A percentile compares a stretch with the other conserved stretches of the same genome.
These are phyloP conservation scores for Acaromyces ingoldii DNA, from an alignment of 1,284 basidiomycete genomes.

Conservation along the genomic window DNA sequence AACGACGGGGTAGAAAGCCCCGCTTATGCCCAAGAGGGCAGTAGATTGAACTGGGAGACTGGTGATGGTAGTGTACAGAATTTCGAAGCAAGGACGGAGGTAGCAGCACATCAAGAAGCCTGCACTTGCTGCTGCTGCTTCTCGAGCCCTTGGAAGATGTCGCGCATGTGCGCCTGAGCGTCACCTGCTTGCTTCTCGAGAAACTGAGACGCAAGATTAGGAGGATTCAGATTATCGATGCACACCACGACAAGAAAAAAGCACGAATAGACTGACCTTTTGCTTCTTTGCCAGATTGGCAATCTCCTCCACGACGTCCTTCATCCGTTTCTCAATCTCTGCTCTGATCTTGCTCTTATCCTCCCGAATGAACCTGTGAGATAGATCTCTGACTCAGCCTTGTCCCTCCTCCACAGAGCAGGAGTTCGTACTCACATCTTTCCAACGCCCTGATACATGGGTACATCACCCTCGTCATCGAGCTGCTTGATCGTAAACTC, in stretches of 20 bases:
- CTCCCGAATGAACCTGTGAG: not conserved
- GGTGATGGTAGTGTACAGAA: too few species aligned
- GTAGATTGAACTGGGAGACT: too few species aligned
- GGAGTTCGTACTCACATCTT: conserved; percentile 18
- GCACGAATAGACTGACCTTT: too few species aligned
- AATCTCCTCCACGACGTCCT: conserved; percentile 1
- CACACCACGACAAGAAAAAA: too few species aligned
- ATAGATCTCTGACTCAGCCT: not conserved
- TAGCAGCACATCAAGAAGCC: too few species aligned
- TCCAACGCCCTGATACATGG: conserved; percentile 12
- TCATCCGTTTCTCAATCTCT: not conserved
- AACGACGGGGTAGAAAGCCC: too few species aligned
- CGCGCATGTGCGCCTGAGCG: conserved; percentile 11
- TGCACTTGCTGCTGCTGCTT: conserved; percentile 1
- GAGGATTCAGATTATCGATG: too few species aligned
- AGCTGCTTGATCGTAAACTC: conserved; percentile 11
- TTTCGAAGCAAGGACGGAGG: too few species aligned
- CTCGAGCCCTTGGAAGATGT: conserved; percentile 9
- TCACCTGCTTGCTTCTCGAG: conserved; percentile 13
- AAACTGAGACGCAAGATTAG: too few species aligned
- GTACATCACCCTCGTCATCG: conserved; percentile 5
- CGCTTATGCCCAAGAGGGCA: too few species aligned
- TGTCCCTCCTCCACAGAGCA: conserved; percentile 7
- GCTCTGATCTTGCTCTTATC: not conserved
- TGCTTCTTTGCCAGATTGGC: conserved; percentile 1